A percentile compares a stretch with the other conserved stretches of the same genome.
Conservation (phyloP, 2,329 filamentous ascomycete genomes). For the Fusarium gaditjirri region DNA sequence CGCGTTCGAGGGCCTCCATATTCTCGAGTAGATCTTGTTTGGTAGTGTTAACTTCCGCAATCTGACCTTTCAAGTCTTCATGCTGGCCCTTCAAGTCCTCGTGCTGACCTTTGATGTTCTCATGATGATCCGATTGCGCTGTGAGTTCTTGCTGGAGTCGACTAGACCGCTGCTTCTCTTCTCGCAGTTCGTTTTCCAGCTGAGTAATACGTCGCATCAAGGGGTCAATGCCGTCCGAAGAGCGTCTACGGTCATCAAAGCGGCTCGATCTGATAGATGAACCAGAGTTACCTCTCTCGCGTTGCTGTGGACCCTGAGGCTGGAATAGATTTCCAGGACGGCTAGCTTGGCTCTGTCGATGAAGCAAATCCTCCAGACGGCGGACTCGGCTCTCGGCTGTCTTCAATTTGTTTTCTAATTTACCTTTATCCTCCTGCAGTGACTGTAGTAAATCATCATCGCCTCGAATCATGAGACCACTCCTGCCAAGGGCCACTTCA, state of each 20-base stretch:
- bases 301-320: conserved; percentile 56
- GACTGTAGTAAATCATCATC: conserved; percentile 82
- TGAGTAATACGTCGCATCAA: conserved; percentile 63
- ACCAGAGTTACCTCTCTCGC: conserved; percentile 61
- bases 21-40: conserved; percentile 96
- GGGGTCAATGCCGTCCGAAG: conserved; percentile 59
- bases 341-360: conserved; percentile 76
- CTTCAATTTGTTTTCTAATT: conserved; percentile 77
- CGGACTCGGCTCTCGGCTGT: conserved; percentile 91
- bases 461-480: conserved; percentile 85
- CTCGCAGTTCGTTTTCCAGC: conserved; percentile 81
- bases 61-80: conserved; percentile 69
- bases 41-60: conserved; percentile 88
- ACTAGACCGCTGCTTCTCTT: conserved; percentile 75
- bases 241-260: conserved; percentile 57
- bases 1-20: conserved; percentile 89
- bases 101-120: conserved; percentile 68
- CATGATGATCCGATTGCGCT: conserved; percentile 65
- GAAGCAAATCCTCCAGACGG: conserved; percentile 89
- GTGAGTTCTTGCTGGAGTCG: conserved; percentile 77
- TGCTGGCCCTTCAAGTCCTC: conserved; percentile 63
- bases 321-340: conserved; percentile 68
- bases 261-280: conserved; percentile 60
- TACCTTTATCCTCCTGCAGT: conserved; percentile 85
- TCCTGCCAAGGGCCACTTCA: conserved; percentile 87